phyloP scores from a whole-genome alignment of 139 green algal species.

The Chlamydomonas sp. region DNA sequence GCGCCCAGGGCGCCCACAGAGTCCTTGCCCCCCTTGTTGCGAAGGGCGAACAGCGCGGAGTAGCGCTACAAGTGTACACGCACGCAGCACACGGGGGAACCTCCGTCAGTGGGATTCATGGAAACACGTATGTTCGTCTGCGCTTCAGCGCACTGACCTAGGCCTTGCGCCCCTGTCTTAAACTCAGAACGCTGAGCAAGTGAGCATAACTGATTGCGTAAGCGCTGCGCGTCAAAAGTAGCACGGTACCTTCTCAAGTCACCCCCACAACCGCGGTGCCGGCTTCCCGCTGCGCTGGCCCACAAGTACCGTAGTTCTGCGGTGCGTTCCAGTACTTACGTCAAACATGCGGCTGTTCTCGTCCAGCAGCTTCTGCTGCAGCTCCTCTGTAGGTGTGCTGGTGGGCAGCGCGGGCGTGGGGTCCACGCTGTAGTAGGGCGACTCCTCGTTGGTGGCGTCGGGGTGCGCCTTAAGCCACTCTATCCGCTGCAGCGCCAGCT shows the following conservation, averaged over 20 bases:
- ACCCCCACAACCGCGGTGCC: too few relatives aligned
- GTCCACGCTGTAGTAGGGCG: constrained; percentile 91
- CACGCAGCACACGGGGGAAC: not conserved
- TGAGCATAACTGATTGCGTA: too few relatives aligned
- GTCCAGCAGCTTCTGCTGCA: constrained; percentile 76
- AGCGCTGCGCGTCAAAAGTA: too few relatives aligned
- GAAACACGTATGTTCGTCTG: too few relatives aligned
- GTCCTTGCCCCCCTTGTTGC: constrained; percentile 86
- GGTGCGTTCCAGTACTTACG: constrained; percentile 34
- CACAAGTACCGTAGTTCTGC: not conserved
- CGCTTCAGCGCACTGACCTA: too few relatives aligned
- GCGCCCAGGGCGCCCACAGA: constrained; percentile 79
- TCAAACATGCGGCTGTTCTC: constrained; percentile 85
- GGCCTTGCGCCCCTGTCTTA: too few relatives aligned
- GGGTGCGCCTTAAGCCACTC: constrained; percentile 64
- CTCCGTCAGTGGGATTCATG: not conserved
- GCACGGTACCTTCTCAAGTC: too few relatives aligned
- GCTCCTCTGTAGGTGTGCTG: constrained; percentile 64
- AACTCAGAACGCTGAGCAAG: too few relatives aligned
- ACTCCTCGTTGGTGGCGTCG: constrained; percentile 56
- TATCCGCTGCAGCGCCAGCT: constrained; percentile 93
- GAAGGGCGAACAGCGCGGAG: constrained; percentile 94
- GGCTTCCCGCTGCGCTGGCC: too few relatives aligned
- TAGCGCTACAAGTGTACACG: constrained; percentile 71
- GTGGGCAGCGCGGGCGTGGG: constrained; percentile 85